Evolutionary conservation across 2,329 filamentous ascomycete species (phyloP).

Genomic region (Pseudohalonectria lignicola): DNA sequence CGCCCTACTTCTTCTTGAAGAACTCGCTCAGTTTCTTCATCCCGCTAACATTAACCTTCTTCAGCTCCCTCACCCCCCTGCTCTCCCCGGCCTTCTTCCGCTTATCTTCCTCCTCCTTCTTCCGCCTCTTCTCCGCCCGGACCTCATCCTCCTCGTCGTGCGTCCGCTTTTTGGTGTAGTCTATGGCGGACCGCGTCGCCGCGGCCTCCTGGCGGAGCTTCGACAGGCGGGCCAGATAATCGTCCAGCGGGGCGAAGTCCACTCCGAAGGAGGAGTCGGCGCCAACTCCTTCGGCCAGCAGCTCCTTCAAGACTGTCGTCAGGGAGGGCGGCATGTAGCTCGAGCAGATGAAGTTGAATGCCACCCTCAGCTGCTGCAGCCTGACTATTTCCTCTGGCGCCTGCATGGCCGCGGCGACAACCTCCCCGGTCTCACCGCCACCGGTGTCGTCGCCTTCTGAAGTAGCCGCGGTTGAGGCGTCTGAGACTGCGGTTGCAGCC

Average conservation of each 20-base stretch:
- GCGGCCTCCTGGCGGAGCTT: slow-evolving; percentile 61
- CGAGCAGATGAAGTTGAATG: slow-evolving; percentile 53
- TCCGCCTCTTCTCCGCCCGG: slow-evolving; percentile 69
- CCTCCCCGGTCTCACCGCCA: slow-evolving; percentile 2
- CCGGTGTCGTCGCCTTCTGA: slow-evolving; percentile 14
- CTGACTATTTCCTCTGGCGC: slow-evolving; percentile 36
- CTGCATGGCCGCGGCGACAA: slow-evolving; percentile 29
- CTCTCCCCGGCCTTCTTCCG: slow-evolving; percentile 68
- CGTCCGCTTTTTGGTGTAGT: slow-evolving; percentile 60
- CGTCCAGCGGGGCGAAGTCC: slow-evolving; percentile 61
- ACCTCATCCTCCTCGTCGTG: slow-evolving; percentile 62
- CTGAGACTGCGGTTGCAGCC: slow-evolving; percentile 22
- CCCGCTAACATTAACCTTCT: slow-evolving; percentile 80
- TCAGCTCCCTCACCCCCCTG: slow-evolving; percentile 65
- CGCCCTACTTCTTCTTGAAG: slow-evolving; percentile 68
- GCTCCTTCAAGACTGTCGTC: slow-evolving; percentile 26
- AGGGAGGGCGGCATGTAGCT: slow-evolving; percentile 44
- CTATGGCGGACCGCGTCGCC: slow-evolving; percentile 53
- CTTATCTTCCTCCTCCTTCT: slow-evolving; percentile 81
- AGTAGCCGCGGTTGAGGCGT: slow-evolving; percentile 33
- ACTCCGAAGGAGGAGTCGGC: slow-evolving; percentile 21
- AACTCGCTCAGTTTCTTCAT: slow-evolving; percentile 98
- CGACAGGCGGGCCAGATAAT: slow-evolving; percentile 56
- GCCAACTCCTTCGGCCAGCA: slow-evolving; percentile 16
- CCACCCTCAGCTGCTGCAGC: slow-evolving; percentile 54